Evolutionary conservation across 2,329 filamentous ascomycete genomes (phyloP), one percentile per base, ranked within the genome.

Genomic region (Kalmusia sp.): DNA sequence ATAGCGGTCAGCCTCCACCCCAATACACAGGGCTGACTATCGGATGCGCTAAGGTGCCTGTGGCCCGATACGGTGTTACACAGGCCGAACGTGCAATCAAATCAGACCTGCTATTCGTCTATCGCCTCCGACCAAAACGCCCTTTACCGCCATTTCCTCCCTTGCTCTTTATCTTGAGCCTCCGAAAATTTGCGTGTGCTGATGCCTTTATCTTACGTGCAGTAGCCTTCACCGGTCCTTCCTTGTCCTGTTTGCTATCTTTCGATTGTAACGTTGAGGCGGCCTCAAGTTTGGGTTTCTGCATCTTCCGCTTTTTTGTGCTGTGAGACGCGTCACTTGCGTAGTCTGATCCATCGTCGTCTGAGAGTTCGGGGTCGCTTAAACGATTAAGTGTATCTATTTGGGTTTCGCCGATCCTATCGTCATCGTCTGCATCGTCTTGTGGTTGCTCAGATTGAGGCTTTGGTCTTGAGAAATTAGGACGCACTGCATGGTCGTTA

Each of bases 141-240:
- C 78, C 77, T 43, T 74, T 76, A 17, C 72, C 73, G 41, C 65
- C 63, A 51, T 61, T 68, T 56, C 70, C 71, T 35, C 76, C 77
- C 64, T 80, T 79, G 55, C 77, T 77, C 68, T 79, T 81, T 67
- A 82, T 82, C 55, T 82, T 82, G 25, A 82, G 72, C 54, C 65
- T 71, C 15, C 76, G 71, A 58, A 76, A 82, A 50, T 82, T 82
- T 21, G 78, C 76, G 61, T 81, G 76, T 22, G 77, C 77, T 21
- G 71, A 70, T 14, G 78, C 75, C 52, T 77, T 79, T 50, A 80
- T 74, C 58, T 79, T 82, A 28, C 73, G 71, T 24, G 69, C 71
- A 33, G 71, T 73, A 45, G 69, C 76, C 60, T 75, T 77, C 1
- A 74, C 59, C 17, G 66, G 49, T 41, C 65, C 67, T 35, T 63